These are phyloP conservation scores for Echria macrotheca DNA, from an alignment of 495 filamentous ascomycete species.

Conservation along the genomic window DNA sequence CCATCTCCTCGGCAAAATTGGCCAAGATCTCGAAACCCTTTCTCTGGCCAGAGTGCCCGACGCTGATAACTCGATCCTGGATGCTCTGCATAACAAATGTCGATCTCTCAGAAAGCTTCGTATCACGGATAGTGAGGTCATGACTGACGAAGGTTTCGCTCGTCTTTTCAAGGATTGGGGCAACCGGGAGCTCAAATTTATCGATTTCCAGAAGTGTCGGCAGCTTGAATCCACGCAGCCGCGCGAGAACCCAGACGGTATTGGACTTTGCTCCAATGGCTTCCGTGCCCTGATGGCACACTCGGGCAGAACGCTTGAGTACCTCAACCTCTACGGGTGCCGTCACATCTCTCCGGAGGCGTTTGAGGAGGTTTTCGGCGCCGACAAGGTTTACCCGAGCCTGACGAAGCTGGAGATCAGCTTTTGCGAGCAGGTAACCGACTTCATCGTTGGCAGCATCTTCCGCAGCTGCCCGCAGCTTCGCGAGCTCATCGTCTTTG, in stretches of 20 bases:
- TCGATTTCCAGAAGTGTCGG: conserved; percentile 70
- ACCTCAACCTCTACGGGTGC: conserved; percentile 70
- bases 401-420: conserved; percentile 69
- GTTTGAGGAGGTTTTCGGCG: conserved; percentile 65
- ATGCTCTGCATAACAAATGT: conserved; percentile 63
- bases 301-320: conserved; percentile 56
- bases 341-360: conserved; percentile 65
- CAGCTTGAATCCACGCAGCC: conserved; percentile 59
- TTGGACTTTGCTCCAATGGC: conserved; percentile 67
- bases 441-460: conserved; percentile 65
- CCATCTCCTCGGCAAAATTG: conserved; percentile 53
- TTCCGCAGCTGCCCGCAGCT: conserved; percentile 70
- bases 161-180: conserved; percentile 69
- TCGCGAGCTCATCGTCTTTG: conserved; percentile 71
- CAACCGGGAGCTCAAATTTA: conserved; percentile 60
- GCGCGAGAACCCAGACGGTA: conserved; percentile 50
- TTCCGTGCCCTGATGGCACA: conserved; percentile 82
- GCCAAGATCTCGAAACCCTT: conserved; percentile 60
- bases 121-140: conserved; percentile 65
- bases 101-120: conserved; percentile 65
- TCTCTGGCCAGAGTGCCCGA: conserved; percentile 58
- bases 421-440: conserved; percentile 70
- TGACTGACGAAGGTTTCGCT: conserved; percentile 65
- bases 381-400: conserved; percentile 53
- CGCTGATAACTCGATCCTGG: conserved; percentile 57